These are phyloP conservation scores for Wickerhamomyces chaumierensis DNA, from an alignment of 805 yeast genomes.

Conservation along the genomic window DNA sequence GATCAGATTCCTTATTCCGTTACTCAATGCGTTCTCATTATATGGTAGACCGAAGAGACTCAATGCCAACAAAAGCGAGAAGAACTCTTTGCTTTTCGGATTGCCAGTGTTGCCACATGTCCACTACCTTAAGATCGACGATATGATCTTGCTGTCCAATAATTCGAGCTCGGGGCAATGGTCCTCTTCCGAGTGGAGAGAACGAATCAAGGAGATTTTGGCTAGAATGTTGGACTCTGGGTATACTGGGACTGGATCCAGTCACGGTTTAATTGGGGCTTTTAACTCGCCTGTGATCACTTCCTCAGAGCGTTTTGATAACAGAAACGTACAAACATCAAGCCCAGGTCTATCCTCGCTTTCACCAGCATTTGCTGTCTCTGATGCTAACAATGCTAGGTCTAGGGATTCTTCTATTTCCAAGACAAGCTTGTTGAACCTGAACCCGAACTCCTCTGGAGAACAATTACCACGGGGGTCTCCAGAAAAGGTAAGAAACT, in stretches of 20 bases:
- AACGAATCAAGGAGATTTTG: slow-evolving; percentile 41
- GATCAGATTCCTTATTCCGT: slow-evolving; percentile 66
- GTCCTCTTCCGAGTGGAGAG: slow-evolving; percentile 51
- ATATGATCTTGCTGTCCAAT: slow-evolving; percentile 33
- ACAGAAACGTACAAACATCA: too few species aligned
- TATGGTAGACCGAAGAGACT: slow-evolving; percentile 76
- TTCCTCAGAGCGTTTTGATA: slow-evolving; percentile 23
- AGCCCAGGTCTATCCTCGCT: slow-evolving; percentile 23
- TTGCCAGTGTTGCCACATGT: slow-evolving; percentile 74
- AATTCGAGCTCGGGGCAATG: slow-evolving; percentile 30
- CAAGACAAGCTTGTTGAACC: slow-evolving; percentile 10
- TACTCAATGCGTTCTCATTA: slow-evolving; percentile 63
- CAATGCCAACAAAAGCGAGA: slow-evolving; percentile 60
- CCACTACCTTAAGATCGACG: slow-evolving; percentile 59
- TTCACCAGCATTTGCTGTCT: slow-evolving; percentile 27
- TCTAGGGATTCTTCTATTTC: slow-evolving; percentile 16
- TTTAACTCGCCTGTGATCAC: slow-evolving; percentile 35
- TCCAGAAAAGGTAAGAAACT: slow-evolving; percentile 13
- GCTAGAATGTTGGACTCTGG: slow-evolving; percentile 44
- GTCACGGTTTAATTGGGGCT: slow-evolving; percentile 52
- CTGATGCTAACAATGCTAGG: too few species aligned
- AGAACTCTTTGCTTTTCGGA: slow-evolving; percentile 61
- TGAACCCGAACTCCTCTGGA: slow-evolving; percentile 7
- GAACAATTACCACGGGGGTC: slow-evolving; percentile 7
- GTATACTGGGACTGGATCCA: slow-evolving; percentile 69